Evolutionary conservation across 2,329 filamentous ascomycete species (phyloP), one percentile per base, ranked within the genome.

Genomic region (Stromatinia cepivora): DNA sequence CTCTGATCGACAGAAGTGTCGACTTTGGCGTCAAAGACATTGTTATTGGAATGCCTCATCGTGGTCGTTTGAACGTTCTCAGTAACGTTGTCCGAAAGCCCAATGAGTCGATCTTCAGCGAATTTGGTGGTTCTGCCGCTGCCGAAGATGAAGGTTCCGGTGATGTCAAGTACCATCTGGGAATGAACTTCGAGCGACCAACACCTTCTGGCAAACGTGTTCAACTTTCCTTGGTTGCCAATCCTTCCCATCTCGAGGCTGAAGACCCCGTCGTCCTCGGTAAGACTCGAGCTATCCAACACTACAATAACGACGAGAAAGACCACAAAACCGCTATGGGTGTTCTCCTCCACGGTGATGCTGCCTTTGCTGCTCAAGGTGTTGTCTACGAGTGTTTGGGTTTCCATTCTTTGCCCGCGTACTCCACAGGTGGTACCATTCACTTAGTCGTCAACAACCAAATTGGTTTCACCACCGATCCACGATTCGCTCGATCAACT

Each of bases 371-470:
- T 74, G 95, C 90, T 54, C 95, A 99, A 83, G 95, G 95, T 84
- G 87, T 99, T 72, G 95, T 99, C 72, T 99, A 99, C 82, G 95
- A 99, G 83, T 98, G 94, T 78, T 92, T 99, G 82, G 95, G 95
- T 73, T 97, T 99, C 89, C 92, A 97, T 83, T 91, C 93, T 66
- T 89, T 99, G 50, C 95, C 95, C 42, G 92, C 92, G 75, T 99
- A 97, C 84, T 97, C 96, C 62, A 98, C 95, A 67, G 95, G 95
- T 77, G 95, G 95, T 79, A 99, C 95, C 70, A 92, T 99, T 77
- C 95, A 99, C 82, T 86, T 99, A 74, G 90, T 99, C 70, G 94
- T 98, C 76, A 99, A 99, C 88, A 99, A 99, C 87, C 95, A 99
- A 86, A 99, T 99, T 80, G 95, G 95, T 81, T 99, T 99, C 86